Base-by-base conservation (phyloP, 2,329 filamentous ascomycete genomes). In the Lasiodiplodia gonubiensis region DNA sequence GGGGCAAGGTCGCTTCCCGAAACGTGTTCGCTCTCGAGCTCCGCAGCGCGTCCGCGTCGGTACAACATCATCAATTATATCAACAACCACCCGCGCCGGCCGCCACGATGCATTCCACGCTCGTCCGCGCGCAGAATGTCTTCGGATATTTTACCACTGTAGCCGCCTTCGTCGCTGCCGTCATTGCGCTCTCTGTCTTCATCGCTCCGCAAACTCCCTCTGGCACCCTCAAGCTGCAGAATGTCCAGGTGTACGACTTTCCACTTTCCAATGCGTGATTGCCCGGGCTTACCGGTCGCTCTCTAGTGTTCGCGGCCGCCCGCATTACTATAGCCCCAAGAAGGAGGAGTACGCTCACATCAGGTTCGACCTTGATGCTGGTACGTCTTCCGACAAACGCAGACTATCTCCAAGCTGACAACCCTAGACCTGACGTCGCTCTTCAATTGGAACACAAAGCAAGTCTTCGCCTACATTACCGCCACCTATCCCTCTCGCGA, bases 391-490 rank as follows among this genome's bases (percentile, higher is more conserved):
- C 27, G 16, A 33, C 39, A 27, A 57, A 5, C 42, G 12, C 11
- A 33, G 3, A 35, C n/a, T 53, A 11, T 18, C 12, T 8, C 18
- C 23, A 23, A 68, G 33, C 66, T 64, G 68, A 70, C 61, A 30
- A 49, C 35, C 37, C 37, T 35, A 35, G 94, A 99, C 82, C 87
- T 99, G 69, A 91, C 89, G 69, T 90, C 90, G 52, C 92, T 99
- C 73, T 98, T 98, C 86, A 97, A 92, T 76, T 99, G 94, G 95
- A 99, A 99, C 85, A 99, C 96, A 23, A 99, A 99, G 81, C 92
- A 98, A 82, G 83, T 99, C 75, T 99, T 98, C 82, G 89, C 97
- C 79, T 99, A 97, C 83, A 89, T 99, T 68, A 94, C 93, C 66
- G 94, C 94, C 66, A 90, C 85, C 67, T 91, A 90, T 77, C 83